Evolutionary conservation across 192 early-diverging fungal genomes (phyloP).

Genomic region (Physocladia obscura): DNA sequence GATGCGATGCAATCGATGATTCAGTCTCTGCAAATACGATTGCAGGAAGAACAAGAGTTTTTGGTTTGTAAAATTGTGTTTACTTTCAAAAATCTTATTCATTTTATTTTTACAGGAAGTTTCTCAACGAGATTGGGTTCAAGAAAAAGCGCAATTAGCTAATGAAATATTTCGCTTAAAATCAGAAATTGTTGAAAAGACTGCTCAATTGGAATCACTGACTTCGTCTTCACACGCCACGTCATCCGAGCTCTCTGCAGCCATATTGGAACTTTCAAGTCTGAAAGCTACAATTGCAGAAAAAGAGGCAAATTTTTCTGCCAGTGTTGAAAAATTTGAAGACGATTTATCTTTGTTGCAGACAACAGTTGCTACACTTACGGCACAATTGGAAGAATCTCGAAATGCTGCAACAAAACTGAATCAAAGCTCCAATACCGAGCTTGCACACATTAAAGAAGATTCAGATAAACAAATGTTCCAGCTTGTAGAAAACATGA

Average conservation of each 20-base stretch:
- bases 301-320: background rate
- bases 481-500: background rate
- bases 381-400: background rate
- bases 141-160: background rate
- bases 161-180: background rate
- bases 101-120: background rate
- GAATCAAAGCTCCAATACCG: background rate
- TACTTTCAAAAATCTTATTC: background rate
- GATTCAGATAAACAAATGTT: background rate
- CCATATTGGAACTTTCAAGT: background rate
- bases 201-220: background rate
- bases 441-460: background rate
- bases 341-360: background rate
- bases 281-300: background rate
- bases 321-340: background rate
- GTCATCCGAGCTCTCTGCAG: background rate
- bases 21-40: slow-evolving; percentile 7
- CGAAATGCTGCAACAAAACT: background rate
- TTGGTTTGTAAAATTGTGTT: background rate
- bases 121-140: background rate
- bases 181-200: background rate
- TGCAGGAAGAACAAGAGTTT: slow-evolving; percentile 25
- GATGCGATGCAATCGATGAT: slow-evolving; percentile 29
- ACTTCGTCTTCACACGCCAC: background rate
- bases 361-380: background rate